Conservation (phyloP, 345 rosid species). For the Clarkia xantiana region DNA sequence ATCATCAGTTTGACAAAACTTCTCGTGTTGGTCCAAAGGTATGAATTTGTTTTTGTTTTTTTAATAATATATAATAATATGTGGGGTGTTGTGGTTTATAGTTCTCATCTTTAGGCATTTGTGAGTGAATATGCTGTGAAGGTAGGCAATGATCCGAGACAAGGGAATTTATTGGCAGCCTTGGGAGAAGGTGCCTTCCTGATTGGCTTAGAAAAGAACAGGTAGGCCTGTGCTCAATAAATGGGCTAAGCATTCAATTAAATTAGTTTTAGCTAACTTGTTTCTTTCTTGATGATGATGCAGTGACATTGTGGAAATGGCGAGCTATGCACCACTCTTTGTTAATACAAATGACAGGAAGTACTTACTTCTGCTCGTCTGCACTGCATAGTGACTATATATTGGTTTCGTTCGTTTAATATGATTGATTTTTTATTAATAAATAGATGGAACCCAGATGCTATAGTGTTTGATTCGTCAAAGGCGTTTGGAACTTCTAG, state of each 20-base stretch:
- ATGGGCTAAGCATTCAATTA: no score
- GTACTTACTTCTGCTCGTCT: no score
- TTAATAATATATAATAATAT: background rate
- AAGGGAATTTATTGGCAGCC: constrained; percentile 77
- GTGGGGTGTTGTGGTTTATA: background rate
- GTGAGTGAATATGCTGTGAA: constrained; percentile 94
- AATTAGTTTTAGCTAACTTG: no score
- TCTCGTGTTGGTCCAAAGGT: constrained; percentile 87
- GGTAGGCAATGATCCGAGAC: constrained; percentile 64
- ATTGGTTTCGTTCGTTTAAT: no score
- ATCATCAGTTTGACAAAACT: constrained; percentile 47
- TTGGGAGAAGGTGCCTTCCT: constrained; percentile 91
- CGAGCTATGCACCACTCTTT: constrained; percentile 93
- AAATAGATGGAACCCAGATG: constrained; percentile 91
- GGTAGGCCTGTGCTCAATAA: constrained; percentile 21
- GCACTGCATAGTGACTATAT: no score
- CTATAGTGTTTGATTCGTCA: constrained; percentile 71
- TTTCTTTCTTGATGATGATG: constrained; percentile 6
- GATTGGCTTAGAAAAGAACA: constrained; percentile 86
- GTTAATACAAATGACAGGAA: constrained; percentile 71
- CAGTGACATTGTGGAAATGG: constrained; percentile 91
- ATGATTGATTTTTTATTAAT: no score
- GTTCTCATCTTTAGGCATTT: constrained; percentile 47
- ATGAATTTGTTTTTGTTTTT: background rate
- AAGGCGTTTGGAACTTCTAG: constrained; percentile 84